phyloP scores from a whole-genome alignment of 2,329 filamentous ascomycete species.

The Blumeriella jaapii region DNA sequence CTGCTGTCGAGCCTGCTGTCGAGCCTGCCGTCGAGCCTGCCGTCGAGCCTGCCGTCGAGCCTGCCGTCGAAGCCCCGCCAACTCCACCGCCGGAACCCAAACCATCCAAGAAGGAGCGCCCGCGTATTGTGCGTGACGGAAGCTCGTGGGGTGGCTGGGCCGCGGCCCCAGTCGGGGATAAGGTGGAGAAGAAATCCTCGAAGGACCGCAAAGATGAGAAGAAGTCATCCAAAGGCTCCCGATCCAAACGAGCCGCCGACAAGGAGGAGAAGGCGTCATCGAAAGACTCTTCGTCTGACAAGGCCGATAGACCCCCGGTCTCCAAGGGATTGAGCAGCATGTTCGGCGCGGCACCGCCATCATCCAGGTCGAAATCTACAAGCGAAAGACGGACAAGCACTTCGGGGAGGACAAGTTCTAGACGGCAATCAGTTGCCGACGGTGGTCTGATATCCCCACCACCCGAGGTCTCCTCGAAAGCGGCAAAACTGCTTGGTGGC shows the following conservation, averaged over 20 bases:
- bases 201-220: slow-evolving; percentile 26
- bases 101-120: slow-evolving; percentile 59
- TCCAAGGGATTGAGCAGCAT: slow-evolving; percentile 45
- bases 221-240: slow-evolving; percentile 38
- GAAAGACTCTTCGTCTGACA: slow-evolving; percentile 60
- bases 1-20: too few species aligned
- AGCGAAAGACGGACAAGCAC: slow-evolving; percentile 49
- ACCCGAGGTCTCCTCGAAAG: slow-evolving; percentile 58
- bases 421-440: slow-evolving; percentile 58
- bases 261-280: slow-evolving; percentile 52
- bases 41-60: too few species aligned
- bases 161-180: slow-evolving; percentile 31
- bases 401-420: slow-evolving; percentile 46
- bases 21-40: too few species aligned
- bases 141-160: slow-evolving; percentile 70
- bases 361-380: slow-evolving; percentile 58
- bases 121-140: slow-evolving; percentile 59
- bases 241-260: slow-evolving; percentile 45
- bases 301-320: slow-evolving; percentile 31
- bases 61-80: slow-evolving; percentile 17
- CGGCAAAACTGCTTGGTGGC: slow-evolving; percentile 63
- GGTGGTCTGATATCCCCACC: slow-evolving; percentile 59
- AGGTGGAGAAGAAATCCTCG: slow-evolving; percentile 28
- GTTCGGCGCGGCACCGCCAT: slow-evolving; percentile 56
- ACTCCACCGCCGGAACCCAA: slow-evolving; percentile 34